Evolutionary conservation across 139 green algal species (phyloP), one percentile per base, ranked within the genome.

Genomic region (Tetradesmus lagerheimii): DNA sequence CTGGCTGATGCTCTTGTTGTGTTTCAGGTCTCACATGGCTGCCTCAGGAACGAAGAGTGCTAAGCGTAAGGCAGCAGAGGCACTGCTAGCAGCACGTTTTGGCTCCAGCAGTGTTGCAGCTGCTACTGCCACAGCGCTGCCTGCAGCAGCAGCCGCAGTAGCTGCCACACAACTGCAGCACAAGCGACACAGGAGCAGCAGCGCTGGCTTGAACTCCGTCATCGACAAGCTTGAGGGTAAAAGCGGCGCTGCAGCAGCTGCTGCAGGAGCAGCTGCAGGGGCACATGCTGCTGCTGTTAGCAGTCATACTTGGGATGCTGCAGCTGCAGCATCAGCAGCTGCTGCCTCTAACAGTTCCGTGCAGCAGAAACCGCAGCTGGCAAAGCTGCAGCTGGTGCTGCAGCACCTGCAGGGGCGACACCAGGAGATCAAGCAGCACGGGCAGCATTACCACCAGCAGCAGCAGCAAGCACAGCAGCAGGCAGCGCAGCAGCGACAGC

Each of bases 51-150:
- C 15, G 6, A 95, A 95, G 67, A 95, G 93, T 88, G 83, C 84
- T 0, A 94, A 94, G 85, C 91, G 93, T 14, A 85, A 83, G 27
- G 90, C 91, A 53, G 93, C 93, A 31, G 93, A 95, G 88, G 89
- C 90, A 4, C 88, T 95, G 35, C 88, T 95, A 29, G 89, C 93
- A 29, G 87, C 88, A n/a, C 80, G 91, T 5, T 93, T 87, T 23
- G 34, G 90, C 85, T 25, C 23, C 4, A 53, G 39, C 78, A 14
- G 25, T 45, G 20, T 53, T 76, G 78, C 80, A 87, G 14, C 35
- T 81, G 3, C 66, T 74, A 0, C 34, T 80, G 43, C 41, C 4
- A 15, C 57, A 71, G 57, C 23, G 18, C 57, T 71, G 37, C 50
- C 41, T 57, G 57, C 86, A 64, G 57, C 75, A 90, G 45, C 78